Base-by-base conservation (phyloP, 176 grass and related monocot species). In the Leersia perrieri region DNA sequence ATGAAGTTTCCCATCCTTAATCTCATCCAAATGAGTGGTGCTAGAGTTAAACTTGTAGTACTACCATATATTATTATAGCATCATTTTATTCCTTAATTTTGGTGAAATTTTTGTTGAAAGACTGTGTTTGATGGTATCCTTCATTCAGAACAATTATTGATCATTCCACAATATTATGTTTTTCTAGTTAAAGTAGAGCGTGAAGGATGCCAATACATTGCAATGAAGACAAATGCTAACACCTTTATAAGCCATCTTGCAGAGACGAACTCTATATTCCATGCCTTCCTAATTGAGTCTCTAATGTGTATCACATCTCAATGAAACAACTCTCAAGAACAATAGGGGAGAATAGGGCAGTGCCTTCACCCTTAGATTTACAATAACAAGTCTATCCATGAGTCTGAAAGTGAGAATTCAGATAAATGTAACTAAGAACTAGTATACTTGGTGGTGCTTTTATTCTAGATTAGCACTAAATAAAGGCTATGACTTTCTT, bases 291-390 rank as follows among this genome's bases (percentile, higher is more conserved):
- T n/a, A 11, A n/a, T 58, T n/a, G 53, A 58, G n/a, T 58, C 0
- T 7, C 32, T 81, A 70, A 58, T 58, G 53, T 3, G n/a, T 58
- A 58, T 25, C n/a, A n/a, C 53, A 58, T 58, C 53, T 58, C n/a
- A 11, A 58, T 20, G 9, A n/a, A 25, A 0, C n/a, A 58, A 10
- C 53, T 12, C 67, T 87, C 30, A 87, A 87, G 60, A 68, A 38
- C 14, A 87, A n/a, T 26, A 87, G 76, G 39, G 71, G 68, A n/a
- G 77, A 80, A 13, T 58, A 87, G 76, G 15, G 66, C 0, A 69
- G 35, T 42, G 31, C 67, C 38, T 87, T 87, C 57, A 13, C 68
- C 60, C 84, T 55, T 16, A 45, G 53, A 15, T 63, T 14, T 31
- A n/a, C 28, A 29, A 13, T 27, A 63, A n/a, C 23, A 58, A 4